Evolutionary conservation across 1,284 basidiomycete species (phyloP), one percentile per base, ranked within the genome.

Genomic region (Vanrija sp.): DNA sequence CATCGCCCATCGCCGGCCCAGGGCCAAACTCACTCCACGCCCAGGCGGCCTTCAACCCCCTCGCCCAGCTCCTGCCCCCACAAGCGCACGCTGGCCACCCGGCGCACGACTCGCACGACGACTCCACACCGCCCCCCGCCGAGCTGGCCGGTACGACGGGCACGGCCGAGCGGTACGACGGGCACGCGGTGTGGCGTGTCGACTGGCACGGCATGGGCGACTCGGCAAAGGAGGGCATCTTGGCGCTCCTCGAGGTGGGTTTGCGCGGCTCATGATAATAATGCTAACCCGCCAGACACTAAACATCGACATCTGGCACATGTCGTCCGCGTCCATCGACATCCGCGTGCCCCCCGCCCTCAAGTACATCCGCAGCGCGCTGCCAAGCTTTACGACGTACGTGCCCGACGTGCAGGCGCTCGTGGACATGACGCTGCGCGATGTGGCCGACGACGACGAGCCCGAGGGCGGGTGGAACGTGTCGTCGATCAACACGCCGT

Each of bases 251-350:
- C 23, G 62, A 69, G 40, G 69, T 71, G 48, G 51, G 67, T 54
- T 16, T n/a, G n/a, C n/a, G n/a, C 16, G 40, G 21, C 18, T 34
- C 8, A n/a, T 8, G 3, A 43, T 29, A 1, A 8, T 9, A 1
- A 12, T 28, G 34, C 42, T 39, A 18, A 12, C 15, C 34, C 18
- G n/a, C 6, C 50, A 76, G 73, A 25, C 62, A 3, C 57, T 73
- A 26, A 57, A 70, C 28, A 62, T 75, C 10, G 76, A 78, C 52
- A 56, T 78, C 23, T 78, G 76, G 76, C 63, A 63, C 25, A 53
- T 64, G 3, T 64, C 73, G 1, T 51, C 57, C 1, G 43, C 57
- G 5, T 51, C 56, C 14, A 38, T 75, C 49, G 73, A 75, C 55
- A 29, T 76, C 40, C 65, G 66, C 38, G 43, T 76, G 3, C 55